Evolutionary conservation across 768 basidiomycete species (phyloP), one percentile per base, ranked within the genome.

Genomic region (Lentinula detonsa): DNA sequence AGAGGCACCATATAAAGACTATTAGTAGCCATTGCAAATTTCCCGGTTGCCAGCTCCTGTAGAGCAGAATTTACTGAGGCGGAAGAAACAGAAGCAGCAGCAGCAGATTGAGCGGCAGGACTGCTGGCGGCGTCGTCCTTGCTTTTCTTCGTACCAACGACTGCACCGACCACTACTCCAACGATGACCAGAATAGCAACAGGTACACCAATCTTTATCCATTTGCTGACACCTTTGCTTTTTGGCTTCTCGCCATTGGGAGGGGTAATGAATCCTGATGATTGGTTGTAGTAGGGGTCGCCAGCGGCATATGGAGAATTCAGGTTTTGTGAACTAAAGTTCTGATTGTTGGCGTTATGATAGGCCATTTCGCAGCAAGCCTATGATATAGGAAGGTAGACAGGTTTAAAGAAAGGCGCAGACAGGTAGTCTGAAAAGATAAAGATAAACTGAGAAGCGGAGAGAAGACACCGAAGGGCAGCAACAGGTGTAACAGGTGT

Each of bases 21-120:
- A 69, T 95, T 81, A 16, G 95, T 97, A 5, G 85, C 85, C 1
- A 88, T 88, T 33, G 94, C 84, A 68, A 86, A 91, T 43, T 84
- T 70, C 18, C 88, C 90, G 35, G 85, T 63, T n/a, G 77, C 77
- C 43, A 81, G 74, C 73, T 43, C 61, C 11, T 58, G 33, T n/a
- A 53, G 21, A 60, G 57, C 61, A 51, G 61, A 21, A 35, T 90
- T 86, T 23, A 77, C 78, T 63, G 83, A 84, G 18, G 78, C 80
- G 33, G 81, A 84, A 55, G 82, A 81, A 65, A 82, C 85, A 18
- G 81, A 81, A 34, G 78, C 78, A 4, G 80, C 81, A 54, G 74
- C 73, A 57, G 71, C 70, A 57, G 74, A 75, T 62, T 78, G 78
- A 63, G 72, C 67, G 7, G 75, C 69, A 49, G 78, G 76, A 37